Base-by-base conservation (phyloP, 2,329 filamentous ascomycete species). In the Colletotrichum simmondsii region DNA sequence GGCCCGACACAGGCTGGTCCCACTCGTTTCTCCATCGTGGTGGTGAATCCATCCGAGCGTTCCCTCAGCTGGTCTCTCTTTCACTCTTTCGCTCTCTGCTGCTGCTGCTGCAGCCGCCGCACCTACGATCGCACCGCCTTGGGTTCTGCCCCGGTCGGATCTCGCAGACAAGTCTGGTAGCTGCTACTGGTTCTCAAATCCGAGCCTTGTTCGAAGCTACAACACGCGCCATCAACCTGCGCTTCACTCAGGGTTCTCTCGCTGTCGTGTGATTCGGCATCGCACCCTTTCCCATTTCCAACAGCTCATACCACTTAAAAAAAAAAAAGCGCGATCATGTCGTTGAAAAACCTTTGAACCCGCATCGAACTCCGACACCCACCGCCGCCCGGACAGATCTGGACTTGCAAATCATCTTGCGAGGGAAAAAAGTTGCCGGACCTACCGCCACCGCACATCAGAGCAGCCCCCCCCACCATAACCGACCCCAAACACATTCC, bases 321-420 rank as follows among this genome's bases (percentile, higher is more conserved):
- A 16, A 16, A 10, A 62, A 35, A 35, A 68, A 32, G 72, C 72
- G 73, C 74, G 62, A 74, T 67, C 64, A 75, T 75, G 74, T 74
- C 67, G 64, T 56, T 63, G 70, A 75, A 75, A 73, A 66, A 42
- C 37, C 37, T 68, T 61, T 75, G 64, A 75, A 52, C 58, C 52
- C 60, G 67, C 37, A 60, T 58, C 32, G 62, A 32, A 65, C 16
- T 35, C 71, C 58, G 71, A 69, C 56, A 56, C 37, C 61, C 30
- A 42, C 57, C 46, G 46, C 37, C 56, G 63, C 62, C 62, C 32
- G 54, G 65, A 46, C 52, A 57, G 26, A 68, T 71, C 54, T 71
- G 16, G 64, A 54, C 68, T 71, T 67, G 60, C 37, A 57, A 66
- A 53, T 22, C 63, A 61, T 35, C 64, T 49, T 49, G 37, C 54